A percentile compares a stretch with the other conserved stretches of the same genome.
Conservation (phyloP, 2,329 filamentous ascomycete genomes). For the Proliferodiscus dingleyae region DNA sequence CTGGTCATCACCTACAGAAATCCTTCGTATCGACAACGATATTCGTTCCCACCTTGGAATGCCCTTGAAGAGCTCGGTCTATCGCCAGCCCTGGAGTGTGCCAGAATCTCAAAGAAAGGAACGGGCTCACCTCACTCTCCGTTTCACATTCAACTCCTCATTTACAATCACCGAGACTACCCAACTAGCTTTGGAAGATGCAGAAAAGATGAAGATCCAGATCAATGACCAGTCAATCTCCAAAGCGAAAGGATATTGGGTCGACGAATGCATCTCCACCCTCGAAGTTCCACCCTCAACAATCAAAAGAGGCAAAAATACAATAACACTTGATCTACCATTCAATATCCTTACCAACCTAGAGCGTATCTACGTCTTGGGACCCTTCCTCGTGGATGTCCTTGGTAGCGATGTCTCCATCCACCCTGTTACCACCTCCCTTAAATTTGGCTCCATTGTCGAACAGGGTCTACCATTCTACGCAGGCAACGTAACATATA, state of each 20-base stretch:
- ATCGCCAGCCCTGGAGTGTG: slow-evolving; percentile 29
- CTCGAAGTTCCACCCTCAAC: slow-evolving; percentile 17
- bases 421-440: slow-evolving; percentile 1
- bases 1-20: slow-evolving; percentile 23
- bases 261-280: slow-evolving; percentile 30
- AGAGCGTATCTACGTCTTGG: slow-evolving; percentile 30
- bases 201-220: slow-evolving; percentile 18
- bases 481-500: slow-evolving; percentile 27
- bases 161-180: slow-evolving; percentile 11
- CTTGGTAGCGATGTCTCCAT: slow-evolving; percentile 7
- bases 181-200: slow-evolving; percentile 27
- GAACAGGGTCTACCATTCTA: slow-evolving; percentile 29
- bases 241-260: slow-evolving; percentile 25
- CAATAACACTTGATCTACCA: slow-evolving; percentile 22
- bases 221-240: slow-evolving; percentile 19
- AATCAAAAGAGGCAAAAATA: slow-evolving; percentile 24
- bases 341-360: slow-evolving; percentile 30
- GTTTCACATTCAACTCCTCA: slow-evolving; percentile 25
- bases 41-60: slow-evolving; percentile 25
- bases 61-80: slow-evolving; percentile 25
- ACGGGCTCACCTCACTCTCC: slow-evolving; percentile 18
- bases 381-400: slow-evolving; percentile 25
- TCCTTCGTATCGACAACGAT: slow-evolving; percentile 30
- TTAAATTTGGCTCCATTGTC: slow-evolving; percentile 28
- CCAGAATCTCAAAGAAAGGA: slow-evolving; percentile 19